Base-by-base conservation (phyloP, 495 filamentous ascomycete genomes). In the Glutinoglossum americanum region DNA sequence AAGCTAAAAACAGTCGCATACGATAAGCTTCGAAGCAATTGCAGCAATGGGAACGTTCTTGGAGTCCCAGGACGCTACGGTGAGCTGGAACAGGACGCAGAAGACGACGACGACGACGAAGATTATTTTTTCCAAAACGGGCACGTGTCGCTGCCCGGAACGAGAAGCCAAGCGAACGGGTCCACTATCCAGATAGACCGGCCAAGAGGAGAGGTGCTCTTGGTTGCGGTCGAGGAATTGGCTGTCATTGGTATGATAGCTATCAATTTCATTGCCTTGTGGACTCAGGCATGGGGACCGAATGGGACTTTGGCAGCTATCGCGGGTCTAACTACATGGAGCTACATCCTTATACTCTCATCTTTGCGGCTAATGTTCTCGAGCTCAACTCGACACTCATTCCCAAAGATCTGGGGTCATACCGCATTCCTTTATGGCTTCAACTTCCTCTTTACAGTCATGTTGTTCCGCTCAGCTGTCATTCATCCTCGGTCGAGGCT, bases 361-460 rank as follows among this genome's bases (percentile, higher is more conserved):
- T 75, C 79, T 28, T 67, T 86, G 7, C 82, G 92, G 15, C 72
- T 96, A 54, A 72, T 85, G 30, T 74, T 88, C 57, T 82, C 83
- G 19, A 80, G 79, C 59, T 76, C 78, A 33, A 76, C 77, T 61
- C 80, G 80, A 62, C 61, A 64, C 21, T 74, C 72, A 0, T 76
- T 89, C 26, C 83, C 84, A 17, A 75, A 77, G 44, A 68, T 97
- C 10, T 99, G 93, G 93, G 87, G 88, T 61, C 92, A 99, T 68
- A 97, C 93, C 0, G 82, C 88, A 8, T 70, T 75, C 49, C 75
- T 97, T n/a, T 99, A 99, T 67, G 74, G 75, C 55, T 71, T 83
- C 55, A 84, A 88, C 64, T 96, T 92, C 85, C 63, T 90, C 33
- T 81, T 89, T 64, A 73, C 76, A 0, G 60, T 86, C 19, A 69